These are phyloP conservation scores for Naganishia friedmannii DNA, from an alignment of 768 basidiomycete species.

Conservation along the genomic window DNA sequence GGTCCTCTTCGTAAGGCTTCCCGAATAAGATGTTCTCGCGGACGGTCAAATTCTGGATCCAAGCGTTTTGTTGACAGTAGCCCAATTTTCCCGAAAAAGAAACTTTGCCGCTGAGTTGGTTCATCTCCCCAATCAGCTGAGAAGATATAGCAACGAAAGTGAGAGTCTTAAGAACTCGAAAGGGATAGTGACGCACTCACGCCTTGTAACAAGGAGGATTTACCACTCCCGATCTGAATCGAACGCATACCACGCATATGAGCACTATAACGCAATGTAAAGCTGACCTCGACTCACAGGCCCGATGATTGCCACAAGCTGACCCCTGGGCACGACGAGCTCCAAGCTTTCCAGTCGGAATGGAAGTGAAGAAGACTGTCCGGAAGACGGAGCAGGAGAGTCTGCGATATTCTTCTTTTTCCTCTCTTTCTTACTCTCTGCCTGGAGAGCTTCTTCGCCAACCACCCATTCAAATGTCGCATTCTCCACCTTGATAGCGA, in stretches of 20 bases:
- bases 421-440: conserved; percentile 34
- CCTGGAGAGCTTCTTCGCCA: conserved; percentile 35
- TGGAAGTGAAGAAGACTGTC: conserved; percentile 41
- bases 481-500: conserved; percentile 59
- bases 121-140: conserved; percentile 70
- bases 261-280: background rate
- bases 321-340: conserved; percentile 61
- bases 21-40: conserved; percentile 70
- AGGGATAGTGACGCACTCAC: conserved; percentile 31
- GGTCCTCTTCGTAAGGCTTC: conserved; percentile 62
- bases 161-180: background rate
- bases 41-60: conserved; percentile 68
- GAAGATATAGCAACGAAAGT: conserved; percentile 2
- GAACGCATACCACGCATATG: background rate
- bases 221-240: conserved; percentile 57
- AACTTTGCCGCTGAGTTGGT: conserved; percentile 58
- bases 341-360: conserved; percentile 60
- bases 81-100: conserved; percentile 65
- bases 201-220: conserved; percentile 55
- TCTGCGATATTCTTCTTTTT: conserved; percentile 29
- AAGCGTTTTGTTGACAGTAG: conserved; percentile 71
- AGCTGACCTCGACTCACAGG: conserved; percentile 54
- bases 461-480: conserved; percentile 68
- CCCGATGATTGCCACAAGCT: conserved; percentile 65
- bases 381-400: conserved; percentile 6